Evolutionary conservation across 192 early-diverging fungal species (phyloP), one percentile per base, ranked within the genome.

Genomic region (Coemansia umbellata): DNA sequence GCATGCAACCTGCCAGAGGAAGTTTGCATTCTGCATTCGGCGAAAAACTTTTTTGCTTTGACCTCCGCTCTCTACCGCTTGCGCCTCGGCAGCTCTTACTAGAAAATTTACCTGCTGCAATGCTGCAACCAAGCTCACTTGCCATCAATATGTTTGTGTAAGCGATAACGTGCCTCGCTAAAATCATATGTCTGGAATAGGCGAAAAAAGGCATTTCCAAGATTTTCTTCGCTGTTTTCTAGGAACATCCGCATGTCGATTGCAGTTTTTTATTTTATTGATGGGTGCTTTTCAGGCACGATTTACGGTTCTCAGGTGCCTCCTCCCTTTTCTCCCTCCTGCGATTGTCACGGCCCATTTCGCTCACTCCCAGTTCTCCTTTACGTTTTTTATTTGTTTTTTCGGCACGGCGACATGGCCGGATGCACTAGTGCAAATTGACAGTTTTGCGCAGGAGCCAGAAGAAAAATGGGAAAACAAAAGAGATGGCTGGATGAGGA

Each of bases 1-100:
- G 41, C 40, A 42, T 42, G 40, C 40, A 21, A 42, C 8, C 40
- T 42, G 40, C 21, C n/a, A n/a, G n/a, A n/a, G n/a, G n/a, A n/a
- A n/a, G n/a, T n/a, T n/a, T n/a, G n/a, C n/a, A n/a, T n/a, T n/a
- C n/a, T n/a, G n/a, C n/a, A n/a, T n/a, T n/a, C n/a, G n/a, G n/a
- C n/a, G n/a, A n/a, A n/a, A n/a, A n/a, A n/a, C n/a, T n/a, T n/a
- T n/a, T n/a, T n/a, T n/a, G n/a, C n/a, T n/a, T n/a, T n/a, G n/a
- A n/a, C n/a, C n/a, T n/a, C n/a, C n/a, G n/a, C n/a, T n/a, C n/a
- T n/a, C n/a, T n/a, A n/a, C n/a, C n/a, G n/a, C n/a, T n/a, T n/a
- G n/a, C n/a, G n/a, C n/a, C n/a, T n/a, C n/a, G n/a, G n/a, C n/a
- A n/a, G n/a, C n/a, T n/a, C n/a, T n/a, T n/a, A n/a, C n/a, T n/a